These are phyloP conservation scores for Panicum virgatum DNA, from an alignment of 202 grass and related monocot genomes.

Conservation along the genomic window DNA sequence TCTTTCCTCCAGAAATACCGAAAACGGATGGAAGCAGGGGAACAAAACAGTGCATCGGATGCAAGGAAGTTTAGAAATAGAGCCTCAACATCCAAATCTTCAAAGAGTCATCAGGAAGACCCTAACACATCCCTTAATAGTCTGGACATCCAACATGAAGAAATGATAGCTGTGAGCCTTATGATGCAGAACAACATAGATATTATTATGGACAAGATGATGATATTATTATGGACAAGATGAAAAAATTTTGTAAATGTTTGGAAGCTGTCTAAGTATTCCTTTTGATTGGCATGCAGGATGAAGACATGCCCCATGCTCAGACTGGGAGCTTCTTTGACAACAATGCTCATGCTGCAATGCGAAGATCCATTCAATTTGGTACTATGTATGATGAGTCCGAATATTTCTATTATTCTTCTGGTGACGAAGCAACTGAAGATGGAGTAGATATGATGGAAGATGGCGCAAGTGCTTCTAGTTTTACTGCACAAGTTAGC, in stretches of 20 bases:
- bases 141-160: not conserved
- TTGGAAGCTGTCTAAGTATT: not conserved
- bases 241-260: not conserved
- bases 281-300: not conserved
- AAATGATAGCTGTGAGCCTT: not conserved
- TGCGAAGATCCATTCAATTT: slow-evolving; percentile 23
- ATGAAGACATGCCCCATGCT: not conserved
- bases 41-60: not conserved
- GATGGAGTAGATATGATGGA: not conserved
- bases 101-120: not conserved
- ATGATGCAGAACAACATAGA: not conserved
- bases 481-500: not conserved
- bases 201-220: not conserved
- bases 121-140: not conserved
- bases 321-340: not conserved
- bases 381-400: slow-evolving; percentile 21
- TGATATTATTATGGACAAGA: not conserved
- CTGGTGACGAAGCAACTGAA: not conserved
- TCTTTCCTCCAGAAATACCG: not conserved
- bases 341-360: not conserved
- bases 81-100: not conserved
- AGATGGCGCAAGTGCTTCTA: not conserved
- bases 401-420: not conserved
- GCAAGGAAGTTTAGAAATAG: not conserved
- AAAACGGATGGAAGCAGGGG: not conserved